phyloP scores from a whole-genome alignment of 1,284 basidiomycete genomes.

The Phaffia rhodozyma region DNA sequence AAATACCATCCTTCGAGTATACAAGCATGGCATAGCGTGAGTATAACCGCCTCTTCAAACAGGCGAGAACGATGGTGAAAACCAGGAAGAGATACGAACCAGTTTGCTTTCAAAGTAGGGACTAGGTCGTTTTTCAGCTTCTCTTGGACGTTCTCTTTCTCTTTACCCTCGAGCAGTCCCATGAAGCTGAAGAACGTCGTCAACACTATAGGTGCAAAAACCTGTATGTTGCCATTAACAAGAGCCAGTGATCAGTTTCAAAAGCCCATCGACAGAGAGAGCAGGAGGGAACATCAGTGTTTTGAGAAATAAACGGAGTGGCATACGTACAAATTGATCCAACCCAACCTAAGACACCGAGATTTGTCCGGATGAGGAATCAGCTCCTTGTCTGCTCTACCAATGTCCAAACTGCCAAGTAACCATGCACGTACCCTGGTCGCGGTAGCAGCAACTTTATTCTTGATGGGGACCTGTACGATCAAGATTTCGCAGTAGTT shows the following conservation, averaged over 20 bases:
- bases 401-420: neutral
- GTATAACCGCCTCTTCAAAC: neutral
- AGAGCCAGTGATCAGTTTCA: too few species aligned
- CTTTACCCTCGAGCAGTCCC: constrained; percentile 38
- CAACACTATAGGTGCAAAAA: constrained; percentile 7
- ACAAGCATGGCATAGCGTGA: neutral
- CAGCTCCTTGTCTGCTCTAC: too few species aligned
- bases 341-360: too few species aligned
- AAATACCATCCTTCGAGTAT: constrained; percentile 10
- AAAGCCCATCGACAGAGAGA: too few species aligned
- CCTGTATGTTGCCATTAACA: too few species aligned
- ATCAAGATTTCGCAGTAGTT: neutral
- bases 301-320: too few species aligned
- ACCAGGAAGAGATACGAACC: neutral
- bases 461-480: constrained; percentile 26
- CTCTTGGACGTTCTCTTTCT: constrained; percentile 30
- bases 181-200: constrained; percentile 38
- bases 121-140: constrained; percentile 53
- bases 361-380: too few species aligned
- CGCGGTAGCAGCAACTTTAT: constrained; percentile 27
- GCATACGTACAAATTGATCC: too few species aligned
- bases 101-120: constrained; percentile 17
- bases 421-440: constrained; percentile 23
- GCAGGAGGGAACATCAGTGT: too few species aligned
- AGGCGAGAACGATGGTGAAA: neutral